Base-by-base conservation (phyloP, 371 early-diverging fungal species). In the Mucor plumbeus region DNA sequence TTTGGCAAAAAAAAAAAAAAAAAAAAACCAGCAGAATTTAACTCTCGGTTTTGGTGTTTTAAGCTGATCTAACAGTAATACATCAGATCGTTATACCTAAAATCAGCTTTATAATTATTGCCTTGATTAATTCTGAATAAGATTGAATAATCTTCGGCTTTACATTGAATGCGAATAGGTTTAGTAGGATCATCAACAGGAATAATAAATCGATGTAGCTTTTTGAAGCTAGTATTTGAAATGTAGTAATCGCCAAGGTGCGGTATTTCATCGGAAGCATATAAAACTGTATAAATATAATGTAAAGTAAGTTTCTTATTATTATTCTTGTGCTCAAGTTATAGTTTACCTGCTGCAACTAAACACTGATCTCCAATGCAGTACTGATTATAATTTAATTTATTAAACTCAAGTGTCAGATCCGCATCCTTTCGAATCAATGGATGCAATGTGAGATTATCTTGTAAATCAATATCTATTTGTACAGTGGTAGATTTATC, bases 211-310 rank as follows among this genome's bases (percentile, higher is more conserved):
- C 44, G 41, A n/a, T 60, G 44, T 15, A 60, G 8, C 8, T 60
- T 44, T 19, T 44, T 44, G 34, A 60, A 60, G 8, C 19, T n/a
- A 7, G 40, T 60, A 9, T 60, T 60, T 26, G 60, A 60, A 26
- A 44, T 60, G 26, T 15, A 38, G 33, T 60, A 31, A 31, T 60
- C 34, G 13, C 7, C 14, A n/a, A 5, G 8, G 0, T 9, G 31
- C 4, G 31, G 21, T 1, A 9, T n/a, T 31, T 60, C 60, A 21
- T 43, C 34, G 7, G 60, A 43, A 1, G 33, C 31, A 60, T 60
- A 60, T 4, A 60, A 33, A 7, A 60, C 60, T 60, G 19, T 17
- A 4, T 11, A 44, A 60, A 33, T 11, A 26, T 3, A 1, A 26
- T 26, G 26, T 26, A 26, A 26, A 26, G 5, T 53, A 10, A 53